phyloP scores from a whole-genome alignment of 257 asterid genomes.

The Eucommia ulmoides region DNA sequence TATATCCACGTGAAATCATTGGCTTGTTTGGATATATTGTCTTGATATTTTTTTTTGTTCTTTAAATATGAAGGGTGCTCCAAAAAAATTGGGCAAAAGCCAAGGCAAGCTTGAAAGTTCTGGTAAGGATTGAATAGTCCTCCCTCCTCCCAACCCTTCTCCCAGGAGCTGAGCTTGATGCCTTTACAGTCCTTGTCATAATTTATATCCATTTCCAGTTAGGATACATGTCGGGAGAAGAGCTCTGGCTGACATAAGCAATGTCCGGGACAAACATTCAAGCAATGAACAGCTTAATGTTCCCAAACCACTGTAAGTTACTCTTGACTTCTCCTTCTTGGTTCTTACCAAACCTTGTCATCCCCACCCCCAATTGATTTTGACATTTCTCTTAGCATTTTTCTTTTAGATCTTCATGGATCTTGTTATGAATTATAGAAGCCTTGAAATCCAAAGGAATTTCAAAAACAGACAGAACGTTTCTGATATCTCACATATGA shows the following conservation, averaged over 20 bases:
- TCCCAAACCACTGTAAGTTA: conserved; percentile 46
- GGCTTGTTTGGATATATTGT: no score
- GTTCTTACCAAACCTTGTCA: no score
- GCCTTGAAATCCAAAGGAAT: no score
- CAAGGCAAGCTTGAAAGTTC: conserved; percentile 27
- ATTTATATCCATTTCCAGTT: conserved; percentile 28
- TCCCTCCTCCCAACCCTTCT: conserved; percentile 1
- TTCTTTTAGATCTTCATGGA: no score
- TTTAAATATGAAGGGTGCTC: conserved; percentile 28
- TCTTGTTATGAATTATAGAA: no score
- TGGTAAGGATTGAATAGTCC: conserved; percentile 49
- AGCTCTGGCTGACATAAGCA: conserved; percentile 74
- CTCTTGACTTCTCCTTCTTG: no score
- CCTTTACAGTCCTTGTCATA: conserved; percentile 7
- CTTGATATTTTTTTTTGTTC: conserved; percentile 3
- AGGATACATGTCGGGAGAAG: conserved; percentile 44
- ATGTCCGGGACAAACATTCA: conserved; percentile 35
- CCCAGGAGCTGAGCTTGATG: not conserved
- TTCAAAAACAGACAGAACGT: no score
- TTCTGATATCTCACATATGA: no score
- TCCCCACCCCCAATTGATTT: no score
- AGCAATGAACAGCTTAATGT: conserved; percentile 26
- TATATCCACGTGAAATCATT: not conserved
- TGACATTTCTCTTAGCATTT: no score
- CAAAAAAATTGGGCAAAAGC: conserved; percentile 32